Evolutionary conservation across 2,329 filamentous ascomycete species (phyloP).

Genomic region (Bisporella sp.): DNA sequence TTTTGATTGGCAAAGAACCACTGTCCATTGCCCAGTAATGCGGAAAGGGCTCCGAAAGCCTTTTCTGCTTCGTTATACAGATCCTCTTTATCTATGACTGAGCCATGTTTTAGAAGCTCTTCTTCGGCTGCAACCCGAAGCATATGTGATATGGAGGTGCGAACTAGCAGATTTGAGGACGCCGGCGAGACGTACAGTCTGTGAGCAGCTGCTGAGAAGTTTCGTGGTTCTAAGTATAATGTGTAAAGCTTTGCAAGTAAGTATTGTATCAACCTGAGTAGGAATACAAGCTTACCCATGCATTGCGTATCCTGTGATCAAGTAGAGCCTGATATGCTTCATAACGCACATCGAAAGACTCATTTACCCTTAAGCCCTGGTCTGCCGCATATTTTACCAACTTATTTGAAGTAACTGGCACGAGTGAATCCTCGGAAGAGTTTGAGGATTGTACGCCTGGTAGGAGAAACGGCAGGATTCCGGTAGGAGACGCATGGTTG

Average conservation of each 20-base stretch:
- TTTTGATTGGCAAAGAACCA: constrained; percentile 50
- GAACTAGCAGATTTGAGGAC: constrained; percentile 54
- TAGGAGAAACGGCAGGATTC: constrained; percentile 81
- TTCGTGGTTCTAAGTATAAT: constrained; percentile 68
- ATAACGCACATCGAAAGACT: constrained; percentile 40
- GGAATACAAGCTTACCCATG: constrained; percentile 56
- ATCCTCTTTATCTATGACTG: constrained; percentile 48
- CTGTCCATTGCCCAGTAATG: constrained; percentile 45
- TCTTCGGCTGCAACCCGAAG: constrained; percentile 66
- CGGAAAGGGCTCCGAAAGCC: constrained; percentile 56
- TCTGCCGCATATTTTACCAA: constrained; percentile 63
- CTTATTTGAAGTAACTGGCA: constrained; percentile 54
- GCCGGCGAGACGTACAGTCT: constrained; percentile 67
- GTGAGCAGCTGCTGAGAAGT: constrained; percentile 58
- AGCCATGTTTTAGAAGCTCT: constrained; percentile 61
- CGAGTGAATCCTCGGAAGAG: constrained; percentile 26
- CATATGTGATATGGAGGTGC: constrained; percentile 53
- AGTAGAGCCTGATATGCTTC: constrained; percentile 76
- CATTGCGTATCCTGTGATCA: constrained; percentile 70
- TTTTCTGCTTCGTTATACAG: constrained; percentile 54
- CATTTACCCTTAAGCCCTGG: constrained; percentile 36
- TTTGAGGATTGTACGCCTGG: constrained; percentile 34
- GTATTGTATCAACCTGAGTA: background rate
- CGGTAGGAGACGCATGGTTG: constrained; percentile 89
- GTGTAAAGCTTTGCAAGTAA: constrained; percentile 54